phyloP scores from a whole-genome alignment of 306 rosid genomes.

The Glycine soja region DNA sequence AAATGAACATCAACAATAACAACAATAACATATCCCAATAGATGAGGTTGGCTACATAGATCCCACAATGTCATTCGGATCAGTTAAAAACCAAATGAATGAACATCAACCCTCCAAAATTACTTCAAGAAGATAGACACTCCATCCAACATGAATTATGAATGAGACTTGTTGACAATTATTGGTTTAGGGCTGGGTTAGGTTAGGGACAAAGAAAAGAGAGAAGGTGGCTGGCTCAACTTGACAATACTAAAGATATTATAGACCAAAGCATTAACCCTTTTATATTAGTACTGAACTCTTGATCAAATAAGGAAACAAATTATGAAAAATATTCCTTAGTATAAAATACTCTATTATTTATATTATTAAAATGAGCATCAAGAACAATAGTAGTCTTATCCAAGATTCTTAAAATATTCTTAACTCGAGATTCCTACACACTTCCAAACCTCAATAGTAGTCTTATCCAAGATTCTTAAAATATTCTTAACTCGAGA shows the following conservation, averaged over 20 bases:
- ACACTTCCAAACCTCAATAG: no score
- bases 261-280: neutral
- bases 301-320: constrained; percentile 2
- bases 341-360: neutral
- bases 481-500: no score
- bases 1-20: neutral
- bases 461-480: neutral
- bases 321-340: neutral
- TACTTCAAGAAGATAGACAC: constrained; percentile 35
- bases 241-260: no score
- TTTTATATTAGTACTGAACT: no score
- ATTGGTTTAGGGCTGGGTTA: neutral
- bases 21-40: neutral
- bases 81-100: constrained; percentile 20
- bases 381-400: neutral
- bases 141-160: constrained; percentile 32
- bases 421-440: no score
- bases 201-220: constrained; percentile 6
- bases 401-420: no score
- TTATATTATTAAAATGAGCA: neutral
- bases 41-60: neutral
- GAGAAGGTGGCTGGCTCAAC: neutral
- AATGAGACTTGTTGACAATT: neutral
- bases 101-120: neutral
- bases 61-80: neutral